Conservation (phyloP, 768 basidiomycete genomes). For the Rhizopogon vesiculosus region DNA sequence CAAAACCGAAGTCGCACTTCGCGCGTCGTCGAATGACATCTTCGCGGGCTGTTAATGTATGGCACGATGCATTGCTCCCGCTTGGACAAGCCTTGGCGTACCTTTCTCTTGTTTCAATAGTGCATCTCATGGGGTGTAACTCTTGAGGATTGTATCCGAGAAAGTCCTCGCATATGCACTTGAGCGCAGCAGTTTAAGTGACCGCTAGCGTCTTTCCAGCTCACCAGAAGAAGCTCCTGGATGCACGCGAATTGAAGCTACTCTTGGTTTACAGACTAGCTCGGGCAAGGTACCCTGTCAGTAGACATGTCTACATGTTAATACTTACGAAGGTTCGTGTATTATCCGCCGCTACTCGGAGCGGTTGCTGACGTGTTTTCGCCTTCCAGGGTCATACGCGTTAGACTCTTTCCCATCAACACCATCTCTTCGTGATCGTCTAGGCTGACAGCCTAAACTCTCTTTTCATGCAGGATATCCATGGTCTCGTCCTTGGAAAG, state of each 20-base stretch:
- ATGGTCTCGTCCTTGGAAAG: conserved; percentile 89
- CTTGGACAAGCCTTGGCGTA: conserved; percentile 74
- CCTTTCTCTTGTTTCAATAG: too few species aligned
- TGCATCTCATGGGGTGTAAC: conserved; percentile 70
- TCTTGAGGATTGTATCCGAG: conserved; percentile 45
- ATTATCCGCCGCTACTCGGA: neutral
- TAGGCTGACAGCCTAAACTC: conserved; percentile 3
- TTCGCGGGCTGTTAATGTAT: conserved; percentile 65
- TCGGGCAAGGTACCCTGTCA: conserved; percentile 74
- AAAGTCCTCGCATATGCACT: conserved; percentile 80
- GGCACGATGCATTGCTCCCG: conserved; percentile 55
- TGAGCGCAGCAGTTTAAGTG: conserved; percentile 80
- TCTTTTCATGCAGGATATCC: conserved; percentile 63
- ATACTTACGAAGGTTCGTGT: conserved; percentile 83
- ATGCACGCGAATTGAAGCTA: too few species aligned
- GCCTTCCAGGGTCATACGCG: conserved; percentile 48
- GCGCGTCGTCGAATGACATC: conserved; percentile 80
- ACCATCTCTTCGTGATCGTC: conserved; percentile 2
- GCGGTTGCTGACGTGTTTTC: conserved; percentile 1
- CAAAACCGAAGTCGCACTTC: conserved; percentile 53
- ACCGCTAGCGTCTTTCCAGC: too few species aligned
- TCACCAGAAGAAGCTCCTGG: too few species aligned
- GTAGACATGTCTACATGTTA: conserved; percentile 95
- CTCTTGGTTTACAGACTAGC: too few species aligned
- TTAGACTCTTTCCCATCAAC: conserved; percentile 24